Evolutionary conservation across 1,139 yeast genomes (phyloP), one percentile per base, ranked within the genome.

Genomic region (Geotrichum restrictum): DNA sequence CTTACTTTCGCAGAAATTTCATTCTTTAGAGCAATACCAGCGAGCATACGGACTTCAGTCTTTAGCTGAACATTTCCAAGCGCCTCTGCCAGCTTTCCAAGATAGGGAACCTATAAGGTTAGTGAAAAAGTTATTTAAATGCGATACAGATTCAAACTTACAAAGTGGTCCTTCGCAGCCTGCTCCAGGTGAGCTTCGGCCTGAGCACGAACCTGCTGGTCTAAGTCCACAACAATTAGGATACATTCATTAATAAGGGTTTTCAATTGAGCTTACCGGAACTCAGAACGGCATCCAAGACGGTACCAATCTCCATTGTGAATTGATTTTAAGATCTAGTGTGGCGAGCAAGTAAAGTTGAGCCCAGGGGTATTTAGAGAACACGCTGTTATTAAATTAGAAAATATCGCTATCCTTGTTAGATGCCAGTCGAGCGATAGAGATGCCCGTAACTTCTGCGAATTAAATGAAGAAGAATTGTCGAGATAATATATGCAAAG

Each of bases 1-100:
- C 54, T n/a, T 51, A 51, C 54, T 24, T 53, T 93, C 14, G 97
- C 82, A 4, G 88, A 81, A 62, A 93, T 77, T 71, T 87, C 88
- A 71, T 93, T 93, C 74, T 93, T 93, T 63, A 89, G 73, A 14
- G 85, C 88, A 59, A 93, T 75, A 46, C 95, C 96, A 3, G 98
- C 96, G 69, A 94, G 80, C 78, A 88, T 88, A 66, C 98, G 79
- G 51, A 89, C 95, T 71, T 91, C 97, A 6, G 86, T 74, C 62
- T 79, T 82, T 57, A 81, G 81, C 5, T 75, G 70, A 47, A 80
- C 83, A 64, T 84, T 82, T 39, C 83, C 84, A 60, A 93, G 76
- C 31, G 87, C 88, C 59, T 81, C 81, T 43, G 88, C 80, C 64
- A 91, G 79, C 63, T 83, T 74, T 43, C 81, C 80, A 62, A 89